These are phyloP conservation scores for Epipyxis sp. DNA, from an alignment of 108 stramenopile species.

Conservation along the genomic window DNA sequence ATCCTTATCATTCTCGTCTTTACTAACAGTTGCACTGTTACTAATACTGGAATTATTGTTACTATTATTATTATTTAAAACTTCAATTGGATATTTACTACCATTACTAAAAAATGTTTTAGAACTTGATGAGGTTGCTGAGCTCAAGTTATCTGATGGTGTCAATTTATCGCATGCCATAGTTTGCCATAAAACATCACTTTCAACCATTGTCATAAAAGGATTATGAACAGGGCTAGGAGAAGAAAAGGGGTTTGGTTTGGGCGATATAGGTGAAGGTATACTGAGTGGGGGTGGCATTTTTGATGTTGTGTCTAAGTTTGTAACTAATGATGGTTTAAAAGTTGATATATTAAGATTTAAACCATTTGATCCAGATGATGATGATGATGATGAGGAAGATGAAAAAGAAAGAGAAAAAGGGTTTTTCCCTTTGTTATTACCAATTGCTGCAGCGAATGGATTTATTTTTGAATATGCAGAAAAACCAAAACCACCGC, in stretches of 20 bases:
- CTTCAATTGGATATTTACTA: not conserved
- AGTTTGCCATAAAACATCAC: slow-evolving; percentile 22
- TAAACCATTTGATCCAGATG: not conserved
- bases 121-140: too few species aligned
- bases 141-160: not conserved
- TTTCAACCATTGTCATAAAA: slow-evolving; percentile 23
- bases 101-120: not conserved
- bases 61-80: not conserved
- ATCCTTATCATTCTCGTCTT: not conserved
- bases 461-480: slow-evolving; percentile 30
- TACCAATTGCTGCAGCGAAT: not conserved
- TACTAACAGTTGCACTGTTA: not conserved
- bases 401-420: not conserved
- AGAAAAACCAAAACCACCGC: slow-evolving; percentile 4
- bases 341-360: not conserved
- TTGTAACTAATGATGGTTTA: not conserved
- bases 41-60: not conserved
- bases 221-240: slow-evolving; percentile 30
- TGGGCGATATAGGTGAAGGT: slow-evolving; percentile 30
- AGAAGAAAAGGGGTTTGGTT: slow-evolving; percentile 23
- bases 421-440: not conserved
- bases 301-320: too few species aligned
- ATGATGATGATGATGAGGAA: not conserved
- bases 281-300: not conserved
- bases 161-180: slow-evolving; percentile 18